These are phyloP conservation scores for Ceratocystis destructans DNA, from an alignment of 2,329 filamentous ascomycete species.

Conservation along the genomic window DNA sequence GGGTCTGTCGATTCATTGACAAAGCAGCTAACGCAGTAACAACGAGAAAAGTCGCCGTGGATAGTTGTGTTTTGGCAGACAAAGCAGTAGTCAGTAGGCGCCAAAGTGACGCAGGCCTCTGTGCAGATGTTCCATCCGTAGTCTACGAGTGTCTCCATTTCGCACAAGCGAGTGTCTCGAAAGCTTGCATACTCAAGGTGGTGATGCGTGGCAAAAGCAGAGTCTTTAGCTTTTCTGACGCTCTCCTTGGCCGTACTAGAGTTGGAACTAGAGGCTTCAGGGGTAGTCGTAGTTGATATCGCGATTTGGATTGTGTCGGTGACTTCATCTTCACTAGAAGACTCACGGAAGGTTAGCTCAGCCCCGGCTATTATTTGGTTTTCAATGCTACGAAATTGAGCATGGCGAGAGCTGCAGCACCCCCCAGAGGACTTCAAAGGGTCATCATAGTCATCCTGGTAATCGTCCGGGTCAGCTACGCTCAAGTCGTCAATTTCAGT, in stretches of 20 bases:
- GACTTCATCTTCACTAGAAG: not conserved
- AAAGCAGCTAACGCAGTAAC: not conserved
- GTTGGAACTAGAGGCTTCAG: not conserved
- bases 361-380: not conserved
- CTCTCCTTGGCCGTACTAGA: not conserved
- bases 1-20: not conserved
- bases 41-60: constrained; percentile 1
- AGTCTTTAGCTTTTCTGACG: too few species aligned
- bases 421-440: not conserved
- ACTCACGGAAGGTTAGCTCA: not conserved
- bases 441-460: not conserved
- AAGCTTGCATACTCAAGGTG: not conserved
- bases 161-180: not conserved
- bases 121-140: not conserved
- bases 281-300: not conserved
- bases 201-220: not conserved
- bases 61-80: not conserved
- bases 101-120: not conserved
- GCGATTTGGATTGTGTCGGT: not conserved
- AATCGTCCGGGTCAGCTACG: not conserved
- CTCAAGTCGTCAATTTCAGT: not conserved
- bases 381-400: not conserved
- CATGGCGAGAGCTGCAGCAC: not conserved
- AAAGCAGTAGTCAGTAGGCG: not conserved
- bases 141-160: not conserved